Percentiles rank a stretch among this genome's conserved stretches.
phyloP scores from a whole-genome alignment of 257 asterid genomes.

The Penstemon barbatus region DNA sequence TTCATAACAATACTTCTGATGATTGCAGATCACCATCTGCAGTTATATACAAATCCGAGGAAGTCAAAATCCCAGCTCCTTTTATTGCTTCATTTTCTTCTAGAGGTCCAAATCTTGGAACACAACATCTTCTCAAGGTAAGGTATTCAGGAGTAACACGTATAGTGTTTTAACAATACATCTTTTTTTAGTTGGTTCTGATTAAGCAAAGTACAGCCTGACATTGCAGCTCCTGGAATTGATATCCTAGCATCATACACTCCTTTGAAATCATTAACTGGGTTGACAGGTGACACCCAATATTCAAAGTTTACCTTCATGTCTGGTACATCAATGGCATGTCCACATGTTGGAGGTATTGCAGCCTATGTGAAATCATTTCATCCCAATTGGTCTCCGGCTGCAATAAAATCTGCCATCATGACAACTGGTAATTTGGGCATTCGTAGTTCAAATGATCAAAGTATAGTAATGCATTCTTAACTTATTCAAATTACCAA shows the following conservation, averaged over 20 bases:
- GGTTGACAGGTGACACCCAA: constrained; percentile 65
- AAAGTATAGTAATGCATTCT: no score
- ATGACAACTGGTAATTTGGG: constrained; percentile 67
- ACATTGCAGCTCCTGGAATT: constrained; percentile 88
- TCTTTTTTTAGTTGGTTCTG: constrained; percentile 15
- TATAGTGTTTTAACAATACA: not conserved
- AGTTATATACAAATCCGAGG: constrained; percentile 60
- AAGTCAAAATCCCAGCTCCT: constrained; percentile 68
- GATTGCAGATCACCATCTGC: constrained; percentile 73
- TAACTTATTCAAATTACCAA: no score
- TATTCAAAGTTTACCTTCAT: constrained; percentile 69
- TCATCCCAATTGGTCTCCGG: constrained; percentile 82
- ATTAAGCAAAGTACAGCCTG: constrained; percentile 60
- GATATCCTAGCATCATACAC: constrained; percentile 86
- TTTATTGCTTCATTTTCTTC: constrained; percentile 84
- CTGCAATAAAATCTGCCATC: constrained; percentile 87
- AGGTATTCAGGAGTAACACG: not conserved
- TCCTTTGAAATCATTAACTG: constrained; percentile 66
- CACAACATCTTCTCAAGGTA: constrained; percentile 72
- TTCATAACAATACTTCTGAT: not conserved
- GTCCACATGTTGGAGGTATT: constrained; percentile 83
- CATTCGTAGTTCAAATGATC: not conserved
- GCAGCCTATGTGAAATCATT: constrained; percentile 90
- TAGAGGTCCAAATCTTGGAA: constrained; percentile 76
- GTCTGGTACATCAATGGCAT: constrained; percentile 96